Base-by-base conservation (phyloP, 1,284 basidiomycete species). In the Wallemia ichthyophaga region DNA sequence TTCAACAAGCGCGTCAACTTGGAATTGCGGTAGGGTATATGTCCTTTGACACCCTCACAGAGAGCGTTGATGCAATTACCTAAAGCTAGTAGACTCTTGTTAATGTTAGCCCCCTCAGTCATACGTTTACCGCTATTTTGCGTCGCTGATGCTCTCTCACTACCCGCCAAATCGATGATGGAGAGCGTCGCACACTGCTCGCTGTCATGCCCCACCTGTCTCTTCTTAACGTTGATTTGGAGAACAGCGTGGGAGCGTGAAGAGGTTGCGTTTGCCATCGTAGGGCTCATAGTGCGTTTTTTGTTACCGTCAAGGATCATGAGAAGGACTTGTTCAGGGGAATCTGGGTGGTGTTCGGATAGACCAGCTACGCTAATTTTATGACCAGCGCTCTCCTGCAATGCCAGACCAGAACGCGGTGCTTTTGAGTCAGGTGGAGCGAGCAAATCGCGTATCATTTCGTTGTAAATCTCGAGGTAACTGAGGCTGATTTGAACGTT, bases 381-480 rank as follows among this genome's bases (percentile, higher is more conserved):
- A 58, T 72, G 72, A 17, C 80, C 76, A 70, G 86, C 87, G 71
- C 89, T 87, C 70, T 95, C 89, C 27, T 91, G 80, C 60, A 95
- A 83, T 62, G 82, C 81, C 33, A 91, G 76, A n/a, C 88, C 88
- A 7, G 85, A 85, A 60, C 81, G 77, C 57, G 82, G 79, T 23
- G 71, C 70, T 26, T 77, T 73, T 25, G 75, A 73, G n/a, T 78
- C 76, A 15, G 80, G 72, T 62, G 88, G 85, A 1, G 80, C 72
- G 54, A 96, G 79, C 21, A 96, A 79, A 69, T 96, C 91, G n/a
- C 86, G 83, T 64, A 95, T 95, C 67, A 87, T 85, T 70, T 96
- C 91, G 68, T 95, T 95, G 74, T 95, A 95, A 59, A 96, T 92
- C 70, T 96, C 91, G 61, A 95, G 79, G 71, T 94, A 94, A 1